Percentiles rank a stretch among this genome's conserved stretches.
phyloP scores from a whole-genome alignment of 345 rosid genomes.

The Mangifera indica region DNA sequence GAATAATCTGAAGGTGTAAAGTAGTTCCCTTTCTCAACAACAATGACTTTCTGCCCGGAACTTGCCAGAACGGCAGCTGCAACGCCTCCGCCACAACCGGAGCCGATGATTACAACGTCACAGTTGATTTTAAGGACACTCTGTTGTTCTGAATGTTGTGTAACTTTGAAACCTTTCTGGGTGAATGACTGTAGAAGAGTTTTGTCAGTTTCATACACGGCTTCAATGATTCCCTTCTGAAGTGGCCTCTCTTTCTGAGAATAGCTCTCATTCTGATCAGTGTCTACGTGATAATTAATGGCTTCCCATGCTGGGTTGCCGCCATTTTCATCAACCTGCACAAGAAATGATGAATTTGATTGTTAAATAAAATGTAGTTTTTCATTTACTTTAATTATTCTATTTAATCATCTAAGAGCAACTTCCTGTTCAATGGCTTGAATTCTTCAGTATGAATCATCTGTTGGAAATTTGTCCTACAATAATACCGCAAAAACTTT shows the following conservation, averaged over 20 bases:
- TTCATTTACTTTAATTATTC: no score
- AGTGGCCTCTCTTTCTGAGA: constrained; percentile 55
- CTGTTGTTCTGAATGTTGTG: constrained; percentile 23
- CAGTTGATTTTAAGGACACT: constrained; percentile 55
- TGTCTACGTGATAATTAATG: constrained; percentile 45
- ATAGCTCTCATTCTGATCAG: constrained; percentile 14
- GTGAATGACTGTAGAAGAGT: constrained; percentile 46
- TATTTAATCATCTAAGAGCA: no score
- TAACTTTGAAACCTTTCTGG: constrained; percentile 55
- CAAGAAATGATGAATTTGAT: not conserved
- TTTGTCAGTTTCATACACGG: constrained; percentile 42
- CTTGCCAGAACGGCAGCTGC: constrained; percentile 80
- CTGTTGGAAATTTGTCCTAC: no score
- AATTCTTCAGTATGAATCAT: no score
- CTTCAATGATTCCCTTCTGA: constrained; percentile 67
- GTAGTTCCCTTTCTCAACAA: constrained; percentile 83
- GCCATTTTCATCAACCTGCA: constrained; percentile 60
- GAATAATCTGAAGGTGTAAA: constrained; percentile 52
- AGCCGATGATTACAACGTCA: constrained; percentile 74
- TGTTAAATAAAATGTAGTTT: not conserved
- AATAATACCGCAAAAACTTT: no score
- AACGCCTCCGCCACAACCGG: constrained; percentile 95
- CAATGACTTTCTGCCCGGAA: constrained; percentile 66
- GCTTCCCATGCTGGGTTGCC: constrained; percentile 79
- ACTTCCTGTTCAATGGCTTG: no score